phyloP scores from a whole-genome alignment of 306 rosid species.

The Castanea sativa region DNA sequence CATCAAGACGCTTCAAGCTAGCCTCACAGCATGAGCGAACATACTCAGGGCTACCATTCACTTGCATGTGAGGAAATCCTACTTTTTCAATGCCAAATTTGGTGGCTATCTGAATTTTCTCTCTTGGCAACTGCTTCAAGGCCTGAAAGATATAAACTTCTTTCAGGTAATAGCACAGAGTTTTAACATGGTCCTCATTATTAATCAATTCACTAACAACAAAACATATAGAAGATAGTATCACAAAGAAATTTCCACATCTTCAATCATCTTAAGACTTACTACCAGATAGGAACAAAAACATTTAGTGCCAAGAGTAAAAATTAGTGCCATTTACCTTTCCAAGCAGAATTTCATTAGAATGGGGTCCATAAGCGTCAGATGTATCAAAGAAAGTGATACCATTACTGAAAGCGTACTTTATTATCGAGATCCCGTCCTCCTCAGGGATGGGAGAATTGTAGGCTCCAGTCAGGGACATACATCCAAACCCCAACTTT shows the following conservation, averaged over 20 bases:
- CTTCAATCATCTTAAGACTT: neutral
- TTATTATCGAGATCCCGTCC: slow-evolving; percentile 23
- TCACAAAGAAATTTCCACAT: neutral
- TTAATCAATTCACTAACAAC: neutral
- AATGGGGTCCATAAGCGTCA: slow-evolving; percentile 29
- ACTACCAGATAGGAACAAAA: neutral
- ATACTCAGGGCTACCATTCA: slow-evolving; percentile 67
- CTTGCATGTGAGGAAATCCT: neutral
- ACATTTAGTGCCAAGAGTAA: neutral
- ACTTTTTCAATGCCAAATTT: slow-evolving; percentile 54
- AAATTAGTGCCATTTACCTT: slow-evolving; percentile 15
- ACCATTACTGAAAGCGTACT: slow-evolving; percentile 28
- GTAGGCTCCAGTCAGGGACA: slow-evolving; percentile 29
- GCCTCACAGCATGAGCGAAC: slow-evolving; percentile 71
- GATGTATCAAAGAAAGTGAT: slow-evolving; percentile 44
- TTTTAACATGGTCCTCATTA: neutral
- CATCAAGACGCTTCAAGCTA: slow-evolving; percentile 68
- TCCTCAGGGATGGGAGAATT: slow-evolving; percentile 32
- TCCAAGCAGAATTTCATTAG: slow-evolving; percentile 37
- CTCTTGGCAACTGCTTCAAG: slow-evolving; percentile 61
- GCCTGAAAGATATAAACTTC: slow-evolving; percentile 40
- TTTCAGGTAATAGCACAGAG: neutral
- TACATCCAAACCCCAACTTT: slow-evolving; percentile 50
- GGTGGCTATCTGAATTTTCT: slow-evolving; percentile 69
- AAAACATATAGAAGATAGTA: neutral